phyloP scores from a whole-genome alignment of 1,284 basidiomycete species.

The Heliocybe sulcata region DNA sequence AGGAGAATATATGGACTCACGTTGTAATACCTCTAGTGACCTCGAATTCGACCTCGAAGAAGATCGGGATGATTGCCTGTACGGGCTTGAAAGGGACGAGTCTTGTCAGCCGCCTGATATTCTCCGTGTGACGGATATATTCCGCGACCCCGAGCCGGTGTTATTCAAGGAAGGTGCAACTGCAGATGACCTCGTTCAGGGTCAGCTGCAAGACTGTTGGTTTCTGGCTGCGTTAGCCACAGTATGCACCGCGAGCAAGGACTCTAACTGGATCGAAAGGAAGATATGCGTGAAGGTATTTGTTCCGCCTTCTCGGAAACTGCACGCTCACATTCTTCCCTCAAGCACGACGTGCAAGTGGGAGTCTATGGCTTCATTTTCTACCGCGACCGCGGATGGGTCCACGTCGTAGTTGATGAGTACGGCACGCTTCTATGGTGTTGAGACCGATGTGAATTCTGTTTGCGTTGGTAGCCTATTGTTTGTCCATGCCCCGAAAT shows the following conservation, averaged over 20 bases:
- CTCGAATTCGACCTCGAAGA: conserved; percentile 2
- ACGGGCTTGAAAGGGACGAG: neutral
- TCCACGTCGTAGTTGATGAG: conserved; percentile 38
- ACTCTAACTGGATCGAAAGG: conserved; percentile 13
- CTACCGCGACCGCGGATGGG: conserved; percentile 32
- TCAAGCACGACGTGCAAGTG: conserved; percentile 40
- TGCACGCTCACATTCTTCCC: neutral
- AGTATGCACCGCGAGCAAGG: conserved; percentile 29
- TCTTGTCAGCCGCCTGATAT: neutral
- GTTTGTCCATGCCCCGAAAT: conserved; percentile 39
- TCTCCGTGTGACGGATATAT: neutral
- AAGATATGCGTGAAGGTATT: conserved; percentile 42
- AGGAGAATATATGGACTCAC: neutral
- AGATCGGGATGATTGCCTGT: neutral
- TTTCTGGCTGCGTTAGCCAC: conserved; percentile 41
- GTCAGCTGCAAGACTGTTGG: conserved; percentile 39
- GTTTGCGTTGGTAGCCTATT: conserved; percentile 24
- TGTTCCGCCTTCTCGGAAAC: conserved; percentile 3
- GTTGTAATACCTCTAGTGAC: neutral
- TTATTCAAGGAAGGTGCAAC: conserved; percentile 33
- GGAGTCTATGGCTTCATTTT: conserved; percentile 53
- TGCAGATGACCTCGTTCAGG: conserved; percentile 36
- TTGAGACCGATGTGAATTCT: neutral
- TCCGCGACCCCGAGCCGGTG: conserved; percentile 23
- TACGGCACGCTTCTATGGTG: conserved; percentile 17